Percentiles rank a stretch among this genome's conserved stretches.
These are phyloP conservation scores for Xylaria castorea DNA, from an alignment of 495 filamentous ascomycete species.

Conservation along the genomic window DNA sequence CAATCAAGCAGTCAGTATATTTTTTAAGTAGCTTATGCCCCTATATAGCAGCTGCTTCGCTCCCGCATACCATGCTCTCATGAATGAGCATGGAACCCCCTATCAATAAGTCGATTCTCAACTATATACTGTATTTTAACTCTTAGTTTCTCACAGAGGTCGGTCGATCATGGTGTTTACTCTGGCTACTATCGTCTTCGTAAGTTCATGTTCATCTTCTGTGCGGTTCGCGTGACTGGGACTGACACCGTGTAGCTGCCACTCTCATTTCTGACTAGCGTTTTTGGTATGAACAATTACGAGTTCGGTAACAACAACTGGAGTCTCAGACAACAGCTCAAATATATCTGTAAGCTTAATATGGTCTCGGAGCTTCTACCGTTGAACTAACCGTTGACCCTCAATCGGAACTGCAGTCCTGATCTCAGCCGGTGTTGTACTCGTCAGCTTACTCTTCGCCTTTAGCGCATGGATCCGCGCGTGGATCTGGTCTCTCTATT, in stretches of 20 bases:
- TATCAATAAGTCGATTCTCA: not conserved
- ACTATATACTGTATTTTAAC: not conserved
- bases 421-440: constrained; percentile 44
- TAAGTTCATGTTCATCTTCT: constrained; percentile 31
- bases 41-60: too few relatives aligned
- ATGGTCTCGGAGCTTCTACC: not conserved
- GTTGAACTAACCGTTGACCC: constrained; percentile 3
- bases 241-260: not conserved
- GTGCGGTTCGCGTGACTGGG: not conserved
- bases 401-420: constrained; percentile 29
- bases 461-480: constrained; percentile 38
- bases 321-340: constrained; percentile 31
- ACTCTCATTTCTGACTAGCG: not conserved
- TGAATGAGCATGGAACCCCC: too few relatives aligned
- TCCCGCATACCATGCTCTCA: too few relatives aligned
- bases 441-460: constrained; percentile 42
- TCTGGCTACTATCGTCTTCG: constrained; percentile 65
- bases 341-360: not conserved
- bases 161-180: constrained; percentile 70
- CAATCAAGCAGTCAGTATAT: constrained; percentile 56
- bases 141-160: constrained; percentile 33
- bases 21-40: too few relatives aligned
- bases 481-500: constrained; percentile 29
- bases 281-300: not conserved
- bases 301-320: not conserved